Base-by-base conservation (phyloP, 768 basidiomycete species). In the Infundibulicybe gibba region DNA sequence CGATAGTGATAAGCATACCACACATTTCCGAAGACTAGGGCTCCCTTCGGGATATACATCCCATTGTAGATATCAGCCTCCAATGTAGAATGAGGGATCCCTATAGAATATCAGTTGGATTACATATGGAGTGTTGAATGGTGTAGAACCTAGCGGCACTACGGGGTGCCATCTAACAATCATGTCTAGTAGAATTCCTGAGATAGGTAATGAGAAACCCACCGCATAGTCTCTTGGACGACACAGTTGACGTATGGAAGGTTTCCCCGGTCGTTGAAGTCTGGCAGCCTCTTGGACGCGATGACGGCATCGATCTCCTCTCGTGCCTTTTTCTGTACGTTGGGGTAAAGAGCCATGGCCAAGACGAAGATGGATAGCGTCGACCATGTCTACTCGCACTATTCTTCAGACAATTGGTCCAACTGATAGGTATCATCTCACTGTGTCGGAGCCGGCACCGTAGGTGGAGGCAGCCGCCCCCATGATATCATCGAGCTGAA, bases 1-100 rank as follows among this genome's bases (percentile, higher is more conserved):
- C 25, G 4, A 34, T 31, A 30, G 25, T 21, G 31, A 35, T 5
- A 30, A 5, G 34, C 45, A 17, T n/a, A 56, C 53, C 50, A 41
- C 6, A 42, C 33, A 34, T 61, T 61, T 15, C 50, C 40, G 25
- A 58, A 41, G 34, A 60, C 46, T n/a, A 42, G 30, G 5, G 47
- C 21, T 9, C 47, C 47, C 21, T 44, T 49, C 12, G 53, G 51
- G 34, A 54, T 52, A 32, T 44, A 52, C 25, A 39, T 39, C n/a
- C 53, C 53, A 15, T 35, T 41, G 43, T 54, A 54, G 8, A 41
- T 33, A 33, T 49, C 47, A 19, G 52, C 53, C 31, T 40, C 40
- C 30, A 37, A 48, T 5, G 32, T 25, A 3, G n/a, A 8, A 32
- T 54, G 53, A 17, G 53, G 45, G 19, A 48, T 46, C n/a, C 21